phyloP scores from a whole-genome alignment of 2,329 filamentous ascomycete genomes.

The Aspergillus ruber region DNA sequence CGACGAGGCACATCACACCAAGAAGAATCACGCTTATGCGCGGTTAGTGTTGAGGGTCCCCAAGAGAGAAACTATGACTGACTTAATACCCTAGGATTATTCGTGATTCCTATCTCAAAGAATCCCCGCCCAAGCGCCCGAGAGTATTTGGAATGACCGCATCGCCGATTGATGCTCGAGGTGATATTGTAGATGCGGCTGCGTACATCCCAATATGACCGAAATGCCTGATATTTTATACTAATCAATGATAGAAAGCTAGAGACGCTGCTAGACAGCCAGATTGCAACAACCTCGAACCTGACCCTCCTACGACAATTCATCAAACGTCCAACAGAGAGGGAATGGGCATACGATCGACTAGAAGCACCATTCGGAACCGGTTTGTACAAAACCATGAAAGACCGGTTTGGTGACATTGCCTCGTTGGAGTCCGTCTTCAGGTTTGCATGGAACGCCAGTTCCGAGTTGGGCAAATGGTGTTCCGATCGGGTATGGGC shows the following conservation, averaged over 20 bases:
- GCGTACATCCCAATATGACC: slow-evolving; percentile 30
- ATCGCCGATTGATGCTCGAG: slow-evolving; percentile 80
- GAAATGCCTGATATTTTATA: background rate
- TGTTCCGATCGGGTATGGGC: slow-evolving; percentile 77
- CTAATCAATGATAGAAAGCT: slow-evolving; percentile 48
- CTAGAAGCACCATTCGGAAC: slow-evolving; percentile 55
- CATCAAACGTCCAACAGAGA: slow-evolving; percentile 54
- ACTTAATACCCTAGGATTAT: slow-evolving; percentile 57
- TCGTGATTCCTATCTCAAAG: slow-evolving; percentile 69
- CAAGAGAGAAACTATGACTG: slow-evolving; percentile 1
- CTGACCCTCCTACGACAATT: slow-evolving; percentile 52
- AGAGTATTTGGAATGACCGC: slow-evolving; percentile 95
- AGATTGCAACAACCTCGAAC: slow-evolving; percentile 71
- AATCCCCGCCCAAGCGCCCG: slow-evolving; percentile 50
- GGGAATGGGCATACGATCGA: slow-evolving; percentile 51
- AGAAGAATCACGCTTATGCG: slow-evolving; percentile 88
- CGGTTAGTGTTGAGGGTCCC: slow-evolving; percentile 34
- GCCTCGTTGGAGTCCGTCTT: slow-evolving; percentile 53
- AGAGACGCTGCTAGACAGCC: slow-evolving; percentile 69
- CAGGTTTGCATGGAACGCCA: slow-evolving; percentile 52
- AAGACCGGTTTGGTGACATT: slow-evolving; percentile 47
- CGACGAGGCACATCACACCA: slow-evolving; percentile 93
- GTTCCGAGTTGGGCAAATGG: slow-evolving; percentile 70
- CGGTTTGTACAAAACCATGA: slow-evolving; percentile 54
- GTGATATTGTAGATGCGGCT: slow-evolving; percentile 64